Percentiles rank a stretch among this genome's conserved stretches.
Conservation (phyloP, 768 basidiomycete species). For the Leccinellum luteum region DNA sequence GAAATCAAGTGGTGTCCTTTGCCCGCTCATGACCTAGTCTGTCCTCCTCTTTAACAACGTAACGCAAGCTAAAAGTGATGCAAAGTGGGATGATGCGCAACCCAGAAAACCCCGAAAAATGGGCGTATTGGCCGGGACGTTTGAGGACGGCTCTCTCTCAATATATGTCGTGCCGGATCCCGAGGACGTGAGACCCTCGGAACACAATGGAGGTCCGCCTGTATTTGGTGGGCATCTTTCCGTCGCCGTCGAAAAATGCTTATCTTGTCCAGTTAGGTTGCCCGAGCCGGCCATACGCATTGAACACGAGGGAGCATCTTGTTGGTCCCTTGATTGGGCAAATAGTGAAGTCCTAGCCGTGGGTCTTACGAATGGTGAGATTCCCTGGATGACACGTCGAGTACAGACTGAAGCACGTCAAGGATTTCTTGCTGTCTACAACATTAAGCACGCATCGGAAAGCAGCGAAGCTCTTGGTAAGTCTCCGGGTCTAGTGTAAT, state of each 20-base stretch:
- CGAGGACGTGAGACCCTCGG: constrained; percentile 37
- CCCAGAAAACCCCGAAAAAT: constrained; percentile 52
- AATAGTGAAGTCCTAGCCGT: constrained; percentile 80
- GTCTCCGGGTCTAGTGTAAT: not conserved
- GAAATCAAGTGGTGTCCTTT: constrained; percentile 93
- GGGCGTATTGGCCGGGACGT: constrained; percentile 80
- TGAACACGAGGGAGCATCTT: constrained; percentile 71
- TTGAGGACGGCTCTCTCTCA: constrained; percentile 83
- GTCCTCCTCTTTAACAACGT: constrained; percentile 13
- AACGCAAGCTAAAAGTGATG: not conserved
- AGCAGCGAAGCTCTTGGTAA: constrained; percentile 32
- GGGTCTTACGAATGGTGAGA: constrained; percentile 78
- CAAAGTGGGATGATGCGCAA: constrained; percentile 20
- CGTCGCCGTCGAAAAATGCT: not conserved
- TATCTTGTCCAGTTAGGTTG: constrained; percentile 45
- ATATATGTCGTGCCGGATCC: constrained; percentile 83
- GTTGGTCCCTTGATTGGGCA: constrained; percentile 86
- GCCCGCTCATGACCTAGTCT: constrained; percentile 66
- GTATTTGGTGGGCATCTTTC: constrained; percentile 47
- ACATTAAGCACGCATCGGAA: constrained; percentile 46
- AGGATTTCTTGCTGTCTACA: constrained; percentile 60
- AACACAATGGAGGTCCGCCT: constrained; percentile 34
- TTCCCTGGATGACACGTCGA: not conserved
- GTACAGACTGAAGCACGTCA: constrained; percentile 2
- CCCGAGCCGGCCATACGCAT: constrained; percentile 68